Evolutionary conservation across 352 stramenopile species (phyloP).

Genomic region (Phytophthora tubulina): DNA sequence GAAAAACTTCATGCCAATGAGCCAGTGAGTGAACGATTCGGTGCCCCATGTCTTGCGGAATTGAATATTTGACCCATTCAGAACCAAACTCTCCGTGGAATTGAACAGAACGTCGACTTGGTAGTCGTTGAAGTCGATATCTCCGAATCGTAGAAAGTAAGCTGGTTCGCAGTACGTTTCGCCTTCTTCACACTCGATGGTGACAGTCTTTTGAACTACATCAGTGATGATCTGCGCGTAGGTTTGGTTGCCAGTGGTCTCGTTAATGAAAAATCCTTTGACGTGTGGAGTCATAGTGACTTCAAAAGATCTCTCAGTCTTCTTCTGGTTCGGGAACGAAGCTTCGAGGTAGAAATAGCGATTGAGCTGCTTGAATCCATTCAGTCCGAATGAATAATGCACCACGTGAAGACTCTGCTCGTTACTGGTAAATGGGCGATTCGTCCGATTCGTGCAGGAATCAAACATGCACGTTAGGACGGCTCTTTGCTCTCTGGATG

Average conservation of each 20-base stretch:
- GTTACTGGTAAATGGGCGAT: constrained; percentile 46
- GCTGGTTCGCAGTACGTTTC: constrained; percentile 47
- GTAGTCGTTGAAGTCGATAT: constrained; percentile 68
- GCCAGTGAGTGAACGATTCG: constrained; percentile 59
- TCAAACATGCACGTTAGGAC: constrained; percentile 67
- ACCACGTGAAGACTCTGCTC: constrained; percentile 47
- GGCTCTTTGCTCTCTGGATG: constrained; percentile 35
- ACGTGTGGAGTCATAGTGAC: constrained; percentile 67
- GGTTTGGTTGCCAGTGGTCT: constrained; percentile 43
- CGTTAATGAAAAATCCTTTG: constrained; percentile 57
- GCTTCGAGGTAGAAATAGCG: constrained; percentile 74
- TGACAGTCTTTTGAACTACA: constrained; percentile 46
- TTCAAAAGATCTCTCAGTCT: constrained; percentile 44
- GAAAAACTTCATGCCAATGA: constrained; percentile 68
- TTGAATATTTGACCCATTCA: constrained; percentile 52
- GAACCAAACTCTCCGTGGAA: constrained; percentile 43
- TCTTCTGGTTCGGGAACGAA: constrained; percentile 55
- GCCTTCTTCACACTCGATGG: constrained; percentile 46
- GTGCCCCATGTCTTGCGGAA: constrained; percentile 72
- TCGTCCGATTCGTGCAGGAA: constrained; percentile 54
- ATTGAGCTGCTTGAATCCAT: constrained; percentile 59
- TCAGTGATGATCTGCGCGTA: constrained; percentile 50
- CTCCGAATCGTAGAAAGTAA: constrained; percentile 64
- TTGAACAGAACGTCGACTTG: constrained; percentile 72
- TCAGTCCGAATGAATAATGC: constrained; percentile 68